Percentiles rank a stretch among this genome's conserved stretches.
phyloP scores from a whole-genome alignment of 768 basidiomycete species.

The Leucocoprinus sp. region DNA sequence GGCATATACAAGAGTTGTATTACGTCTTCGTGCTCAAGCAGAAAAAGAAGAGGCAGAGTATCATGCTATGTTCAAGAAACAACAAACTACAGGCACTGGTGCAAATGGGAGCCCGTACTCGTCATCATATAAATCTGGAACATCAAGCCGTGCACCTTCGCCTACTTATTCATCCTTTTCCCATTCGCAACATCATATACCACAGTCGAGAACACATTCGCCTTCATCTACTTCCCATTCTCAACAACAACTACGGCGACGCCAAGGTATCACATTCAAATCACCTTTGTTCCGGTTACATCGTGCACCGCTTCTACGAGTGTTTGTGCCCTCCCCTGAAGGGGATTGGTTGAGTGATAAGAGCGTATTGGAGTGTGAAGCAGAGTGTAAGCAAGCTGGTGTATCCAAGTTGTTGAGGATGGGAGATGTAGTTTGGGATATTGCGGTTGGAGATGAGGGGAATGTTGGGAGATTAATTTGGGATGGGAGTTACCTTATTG shows the following conservation, averaged over 20 bases:
- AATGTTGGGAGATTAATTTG: slow-evolving; percentile 79
- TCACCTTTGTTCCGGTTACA: slow-evolving; percentile 65
- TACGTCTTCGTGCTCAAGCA: slow-evolving; percentile 72
- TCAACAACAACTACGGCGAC: slow-evolving; percentile 14
- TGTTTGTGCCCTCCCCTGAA: slow-evolving; percentile 81
- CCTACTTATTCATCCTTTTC: slow-evolving; percentile 46
- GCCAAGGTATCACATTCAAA: slow-evolving; percentile 34
- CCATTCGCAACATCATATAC: slow-evolving; percentile 29
- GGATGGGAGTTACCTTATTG: slow-evolving; percentile 86
- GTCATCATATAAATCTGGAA: slow-evolving; percentile 26
- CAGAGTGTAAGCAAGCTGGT: slow-evolving; percentile 65
- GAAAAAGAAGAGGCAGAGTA: slow-evolving; percentile 41
- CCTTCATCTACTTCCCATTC: neutral
- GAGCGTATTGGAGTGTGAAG: slow-evolving; percentile 76
- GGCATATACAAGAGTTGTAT: slow-evolving; percentile 72
- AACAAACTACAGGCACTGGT: neutral
- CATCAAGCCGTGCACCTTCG: slow-evolving; percentile 61
- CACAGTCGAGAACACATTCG: slow-evolving; percentile 5
- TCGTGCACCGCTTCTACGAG: slow-evolving; percentile 69
- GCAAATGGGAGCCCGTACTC: slow-evolving; percentile 10
- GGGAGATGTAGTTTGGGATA: slow-evolving; percentile 84
- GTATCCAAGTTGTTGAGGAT: slow-evolving; percentile 53
- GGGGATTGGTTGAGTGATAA: slow-evolving; percentile 82
- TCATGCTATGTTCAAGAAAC: slow-evolving; percentile 13
- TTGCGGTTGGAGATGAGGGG: slow-evolving; percentile 79